Base-by-base conservation (phyloP, 176 grass and related monocot genomes). In the Oryza rufipogon region DNA sequence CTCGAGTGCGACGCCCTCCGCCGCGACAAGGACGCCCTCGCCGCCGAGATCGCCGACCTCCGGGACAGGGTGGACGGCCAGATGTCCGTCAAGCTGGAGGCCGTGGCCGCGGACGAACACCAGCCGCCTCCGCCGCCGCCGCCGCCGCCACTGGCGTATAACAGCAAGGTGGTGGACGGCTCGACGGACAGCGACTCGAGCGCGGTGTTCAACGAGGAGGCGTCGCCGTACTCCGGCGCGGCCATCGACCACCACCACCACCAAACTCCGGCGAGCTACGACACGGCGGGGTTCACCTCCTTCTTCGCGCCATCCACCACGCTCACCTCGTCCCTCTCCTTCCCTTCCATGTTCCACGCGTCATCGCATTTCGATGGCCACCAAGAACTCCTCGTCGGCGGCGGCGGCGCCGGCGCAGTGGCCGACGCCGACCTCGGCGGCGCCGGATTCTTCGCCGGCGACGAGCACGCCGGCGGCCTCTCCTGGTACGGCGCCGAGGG, bases 141-240 rank as follows among this genome's bases (percentile, higher is more conserved):
- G 30, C 30, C 30, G 30, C 30, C 30, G 30, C 30, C 30, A 32
- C 30, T 32, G 30, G 30, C 30, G 30, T 32, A 32, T 32, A 32
- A 32, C 30, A 32, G 52, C 36, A 38, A 38, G 36, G 36, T 36
- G 49, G 87, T 38, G 49, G 87, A 89, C 64, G 71, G 87, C 1
- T 75, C 88, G 16, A 82, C 80, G 25, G 88, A 90, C 79, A 90
- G 88, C 74, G 88, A 90, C 67, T 90, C 88, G 13, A 90, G 88
- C 84, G 84, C 66, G 14, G 88, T 90, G 79, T 90, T 90, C 80
- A 90, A 90, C 78, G 88, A 90, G 64, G 88, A 86, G 32, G 73
- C 74, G 16, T 86, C 84, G 61, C 79, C 84, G 9, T 86, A 90
- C 79, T 78, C 88, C 38, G 71, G 23, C 23, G 64, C 20, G 20